Evolutionary conservation across 2,329 filamentous ascomycete genomes (phyloP), one percentile per base, ranked within the genome.

Genomic region (Clarireedia paspali): DNA sequence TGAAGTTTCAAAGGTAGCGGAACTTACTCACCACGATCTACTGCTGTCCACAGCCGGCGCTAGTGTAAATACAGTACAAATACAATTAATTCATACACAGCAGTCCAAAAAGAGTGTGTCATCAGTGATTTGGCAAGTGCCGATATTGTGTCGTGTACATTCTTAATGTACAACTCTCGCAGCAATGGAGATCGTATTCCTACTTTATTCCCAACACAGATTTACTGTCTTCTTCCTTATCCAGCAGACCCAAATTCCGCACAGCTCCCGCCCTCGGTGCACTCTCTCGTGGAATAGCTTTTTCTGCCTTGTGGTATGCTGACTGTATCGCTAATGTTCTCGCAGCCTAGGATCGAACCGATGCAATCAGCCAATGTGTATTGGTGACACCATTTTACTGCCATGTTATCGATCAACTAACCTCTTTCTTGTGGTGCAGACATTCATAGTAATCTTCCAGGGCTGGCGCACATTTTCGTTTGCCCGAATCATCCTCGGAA

Each of bases 391-490:
- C 10, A 10, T 15, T 39, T 40, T 47, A 23, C 23, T 47, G 49
- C 20, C 24, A 17, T 10, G 36, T 10, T 14, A 26, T 15, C 15
- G 14, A 47, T 42, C 7, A 45, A 63, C 82, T 57, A 69, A 97
- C 94, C 89, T 99, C 94, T 78, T 99, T 99, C 80, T 88, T 91
- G 80, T 99, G 94, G 73, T 99, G 94, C 70, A 99, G 77, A 74
- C 95, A 99, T 77, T 99, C 94, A 72, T 96, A 95, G 78, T 99
- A 99, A 72, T 99, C 94, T 72, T 99, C 94, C 63, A 97, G 79
- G 4, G 84, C 82, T 15, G 88, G 86, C 17, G 80, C 76, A 72
- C 95, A 99, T 76, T 95, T 95, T 73, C 85, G 87, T 77, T 91
- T 94, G 65, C 89, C 89, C 15, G 84, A 82, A 64, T 83, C 79